phyloP scores from a whole-genome alignment of 495 filamentous ascomycete genomes.

The Xylaria nigripes region DNA sequence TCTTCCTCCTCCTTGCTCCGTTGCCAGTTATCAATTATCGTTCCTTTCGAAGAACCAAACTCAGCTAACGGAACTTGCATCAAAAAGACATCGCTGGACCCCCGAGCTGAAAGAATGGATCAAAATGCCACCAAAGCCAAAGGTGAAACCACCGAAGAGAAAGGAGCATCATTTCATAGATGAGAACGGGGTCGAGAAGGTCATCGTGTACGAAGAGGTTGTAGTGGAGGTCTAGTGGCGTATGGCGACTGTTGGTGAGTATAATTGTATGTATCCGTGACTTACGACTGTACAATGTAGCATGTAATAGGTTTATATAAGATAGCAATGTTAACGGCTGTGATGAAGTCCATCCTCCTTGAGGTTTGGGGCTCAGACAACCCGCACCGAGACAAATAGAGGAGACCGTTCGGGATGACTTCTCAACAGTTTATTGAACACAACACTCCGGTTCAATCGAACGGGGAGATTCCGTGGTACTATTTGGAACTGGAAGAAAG shows the following conservation, averaged over 20 bases:
- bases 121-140: constrained; percentile 27
- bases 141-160: constrained; percentile 6
- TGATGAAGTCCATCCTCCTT: no score
- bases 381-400: no score
- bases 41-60: not conserved
- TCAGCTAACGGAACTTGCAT: constrained; percentile 7
- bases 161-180: constrained; percentile 14
- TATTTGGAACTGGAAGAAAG: no score
- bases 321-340: no score
- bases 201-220: constrained; percentile 24
- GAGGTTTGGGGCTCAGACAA: no score
- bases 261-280: not conserved
- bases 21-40: not conserved
- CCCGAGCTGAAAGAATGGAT: constrained; percentile 41
- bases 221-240: constrained; percentile 14
- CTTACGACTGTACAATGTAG: not conserved
- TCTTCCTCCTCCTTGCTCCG: not conserved
- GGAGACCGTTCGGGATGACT: no score
- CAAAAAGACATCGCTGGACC: constrained; percentile 39
- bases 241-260: not conserved
- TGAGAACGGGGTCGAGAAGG: constrained; percentile 17
- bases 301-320: no score
- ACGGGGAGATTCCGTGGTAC: no score
- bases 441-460: no score
- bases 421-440: no score